Conservation (phyloP, 2,329 filamentous ascomycete species). For the Cladosporium phlei region DNA sequence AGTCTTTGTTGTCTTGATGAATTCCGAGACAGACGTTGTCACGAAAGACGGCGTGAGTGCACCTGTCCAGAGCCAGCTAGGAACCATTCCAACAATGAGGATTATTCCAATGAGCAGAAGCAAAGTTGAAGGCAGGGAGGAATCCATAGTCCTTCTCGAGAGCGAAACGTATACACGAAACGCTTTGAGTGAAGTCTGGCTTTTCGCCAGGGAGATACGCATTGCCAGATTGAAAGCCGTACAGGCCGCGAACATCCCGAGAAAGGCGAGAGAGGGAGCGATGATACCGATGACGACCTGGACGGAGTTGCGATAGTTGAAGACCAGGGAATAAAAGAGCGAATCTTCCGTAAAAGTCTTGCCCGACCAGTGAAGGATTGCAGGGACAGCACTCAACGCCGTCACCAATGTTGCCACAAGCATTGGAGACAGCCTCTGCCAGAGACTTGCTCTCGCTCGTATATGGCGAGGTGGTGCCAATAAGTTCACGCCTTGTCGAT, state of each 20-base stretch:
- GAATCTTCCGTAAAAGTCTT: background rate
- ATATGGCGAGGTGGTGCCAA: no score
- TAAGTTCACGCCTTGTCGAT: no score
- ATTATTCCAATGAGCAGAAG: background rate
- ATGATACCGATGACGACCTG: constrained; percentile 2
- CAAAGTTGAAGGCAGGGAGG: background rate
- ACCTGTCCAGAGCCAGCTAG: constrained; percentile 8
- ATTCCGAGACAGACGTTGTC: background rate
- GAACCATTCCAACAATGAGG: background rate
- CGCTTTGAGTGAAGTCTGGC: background rate
- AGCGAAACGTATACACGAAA: constrained; percentile 1
- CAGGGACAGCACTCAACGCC: background rate
- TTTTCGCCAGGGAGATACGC: background rate
- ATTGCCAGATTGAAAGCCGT: background rate
- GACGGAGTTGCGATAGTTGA: background rate
- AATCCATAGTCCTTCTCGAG: background rate
- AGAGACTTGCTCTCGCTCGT: no score
- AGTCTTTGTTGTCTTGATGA: background rate
- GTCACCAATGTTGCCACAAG: background rate
- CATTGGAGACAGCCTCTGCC: no score
- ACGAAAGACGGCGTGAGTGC: background rate
- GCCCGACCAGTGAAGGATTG: background rate
- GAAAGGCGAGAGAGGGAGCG: background rate
- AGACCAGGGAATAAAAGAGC: background rate
- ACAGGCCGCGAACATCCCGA: background rate